Conservation (phyloP, 805 yeast species). For the Grigorovia yakushimaensis region DNA sequence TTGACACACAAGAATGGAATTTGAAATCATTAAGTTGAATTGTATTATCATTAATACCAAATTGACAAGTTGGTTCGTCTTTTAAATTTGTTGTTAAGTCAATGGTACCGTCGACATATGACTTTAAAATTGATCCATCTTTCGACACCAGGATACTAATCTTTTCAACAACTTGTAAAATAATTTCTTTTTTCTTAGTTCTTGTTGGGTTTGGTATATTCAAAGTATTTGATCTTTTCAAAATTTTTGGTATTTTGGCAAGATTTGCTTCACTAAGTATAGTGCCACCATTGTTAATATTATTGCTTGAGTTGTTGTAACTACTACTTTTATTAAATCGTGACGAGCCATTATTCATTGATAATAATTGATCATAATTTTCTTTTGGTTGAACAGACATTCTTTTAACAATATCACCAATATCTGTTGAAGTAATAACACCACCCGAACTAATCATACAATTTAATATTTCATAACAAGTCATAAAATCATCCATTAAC, state of each 20-base stretch:
- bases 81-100: conserved; percentile 60
- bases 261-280: not conserved
- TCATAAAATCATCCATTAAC: conserved; percentile 55
- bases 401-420: conserved; percentile 16
- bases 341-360: not conserved
- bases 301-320: not conserved
- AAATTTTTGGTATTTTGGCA: conserved; percentile 31
- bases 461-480: conserved; percentile 69
- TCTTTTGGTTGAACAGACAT: conserved; percentile 17
- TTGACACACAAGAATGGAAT: conserved; percentile 78
- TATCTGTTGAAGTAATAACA: conserved; percentile 20
- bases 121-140: conserved; percentile 52
- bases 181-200: conserved; percentile 64
- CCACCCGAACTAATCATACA: conserved; percentile 40
- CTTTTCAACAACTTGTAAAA: conserved; percentile 65
- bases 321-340: not conserved
- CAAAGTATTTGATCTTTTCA: not conserved
- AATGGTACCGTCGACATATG: conserved; percentile 70
- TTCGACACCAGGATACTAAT: conserved; percentile 60
- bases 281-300: not conserved
- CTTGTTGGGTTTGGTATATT: not conserved
- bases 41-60: conserved; percentile 55
- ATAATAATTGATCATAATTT: not conserved
- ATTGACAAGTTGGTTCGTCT: conserved; percentile 76
- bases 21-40: conserved; percentile 47